These are phyloP conservation scores for Candida tetrigidarum DNA, from an alignment of 1,139 yeast genomes.

Conservation along the genomic window DNA sequence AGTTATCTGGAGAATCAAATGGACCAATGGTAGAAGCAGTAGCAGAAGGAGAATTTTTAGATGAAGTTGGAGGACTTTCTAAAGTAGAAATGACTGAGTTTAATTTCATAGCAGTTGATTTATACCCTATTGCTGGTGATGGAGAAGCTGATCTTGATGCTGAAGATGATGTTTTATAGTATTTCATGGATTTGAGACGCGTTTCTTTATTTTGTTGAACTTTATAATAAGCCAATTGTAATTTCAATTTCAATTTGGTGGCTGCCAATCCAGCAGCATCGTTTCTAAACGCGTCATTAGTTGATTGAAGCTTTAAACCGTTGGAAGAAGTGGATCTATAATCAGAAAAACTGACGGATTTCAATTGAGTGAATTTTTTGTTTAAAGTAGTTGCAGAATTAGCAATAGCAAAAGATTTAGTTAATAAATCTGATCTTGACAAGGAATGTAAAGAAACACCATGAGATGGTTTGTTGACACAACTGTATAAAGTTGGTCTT, in stretches of 20 bases:
- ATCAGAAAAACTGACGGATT: slow-evolving; percentile 29
- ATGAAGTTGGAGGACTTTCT: slow-evolving; percentile 16
- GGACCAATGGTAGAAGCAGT: slow-evolving; percentile 8
- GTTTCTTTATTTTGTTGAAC: slow-evolving; percentile 37
- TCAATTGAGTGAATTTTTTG: slow-evolving; percentile 15
- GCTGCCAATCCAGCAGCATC: slow-evolving; percentile 51
- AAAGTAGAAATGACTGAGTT: slow-evolving; percentile 14
- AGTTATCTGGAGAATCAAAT: slow-evolving; percentile 8
- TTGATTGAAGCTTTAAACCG: slow-evolving; percentile 8
- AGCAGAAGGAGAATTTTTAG: slow-evolving; percentile 13
- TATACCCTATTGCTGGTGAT: not conserved
- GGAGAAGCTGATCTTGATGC: slow-evolving; percentile 1
- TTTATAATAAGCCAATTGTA: slow-evolving; percentile 80
- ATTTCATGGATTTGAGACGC: slow-evolving; percentile 7
- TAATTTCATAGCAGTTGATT: slow-evolving; percentile 5
- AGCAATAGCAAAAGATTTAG: slow-evolving; percentile 17
- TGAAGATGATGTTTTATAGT: no score
- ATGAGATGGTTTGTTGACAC: not conserved
- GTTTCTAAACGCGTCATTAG: slow-evolving; percentile 19
- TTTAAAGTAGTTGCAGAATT: slow-evolving; percentile 16
- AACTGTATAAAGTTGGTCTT: slow-evolving; percentile 10
- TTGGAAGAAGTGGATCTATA: slow-evolving; percentile 20
- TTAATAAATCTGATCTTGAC: slow-evolving; percentile 14
- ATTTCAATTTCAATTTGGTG: slow-evolving; percentile 66
- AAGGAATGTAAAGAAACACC: slow-evolving; percentile 6